These are phyloP conservation scores for Dendrobium catenatum DNA, from an alignment of 106 monocot genomes.

Conservation along the genomic window DNA sequence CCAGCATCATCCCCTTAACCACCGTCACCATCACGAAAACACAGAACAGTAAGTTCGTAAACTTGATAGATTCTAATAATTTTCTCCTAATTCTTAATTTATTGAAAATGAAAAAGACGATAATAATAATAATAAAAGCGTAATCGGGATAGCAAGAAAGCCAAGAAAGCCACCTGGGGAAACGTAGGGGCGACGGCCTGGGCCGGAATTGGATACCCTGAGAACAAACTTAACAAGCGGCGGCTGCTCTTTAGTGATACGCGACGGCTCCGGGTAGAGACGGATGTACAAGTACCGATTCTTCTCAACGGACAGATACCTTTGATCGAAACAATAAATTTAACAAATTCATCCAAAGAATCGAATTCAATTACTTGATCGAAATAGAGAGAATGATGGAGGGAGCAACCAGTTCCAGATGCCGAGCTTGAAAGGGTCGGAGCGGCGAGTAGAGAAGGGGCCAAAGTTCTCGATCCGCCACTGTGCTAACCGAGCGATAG, in stretches of 20 bases:
- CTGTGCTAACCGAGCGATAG: conserved; percentile 78
- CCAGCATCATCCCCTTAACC: not conserved
- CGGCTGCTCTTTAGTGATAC: conserved; percentile 68
- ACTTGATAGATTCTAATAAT: not conserved
- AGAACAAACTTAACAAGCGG: conserved; percentile 68
- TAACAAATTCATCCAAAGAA: not conserved
- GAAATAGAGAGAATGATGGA: not conserved
- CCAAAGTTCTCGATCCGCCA: conserved; percentile 87
- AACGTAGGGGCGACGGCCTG: conserved; percentile 48
- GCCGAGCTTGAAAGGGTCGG: conserved; percentile 84
- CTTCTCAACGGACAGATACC: conserved; percentile 63
- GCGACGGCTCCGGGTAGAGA: conserved; percentile 68
- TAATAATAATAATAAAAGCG: not conserved
- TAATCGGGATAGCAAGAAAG: not conserved
- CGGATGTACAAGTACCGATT: conserved; percentile 59
- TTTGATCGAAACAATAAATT: conserved; percentile 2
- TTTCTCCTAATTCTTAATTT: not conserved
- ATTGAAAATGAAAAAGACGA: not conserved
- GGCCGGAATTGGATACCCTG: conserved; percentile 55
- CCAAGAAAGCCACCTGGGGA: conserved; percentile 43
- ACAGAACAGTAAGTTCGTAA: not conserved
- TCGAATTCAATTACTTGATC: not conserved
- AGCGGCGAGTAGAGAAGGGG: conserved; percentile 67
- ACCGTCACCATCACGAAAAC: not conserved
- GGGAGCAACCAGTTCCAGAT: conserved; percentile 73